Percentiles rank a stretch among this genome's conserved stretches.
These are phyloP conservation scores for Letharia lupina DNA, from an alignment of 495 filamentous ascomycete genomes.

Conservation along the genomic window DNA sequence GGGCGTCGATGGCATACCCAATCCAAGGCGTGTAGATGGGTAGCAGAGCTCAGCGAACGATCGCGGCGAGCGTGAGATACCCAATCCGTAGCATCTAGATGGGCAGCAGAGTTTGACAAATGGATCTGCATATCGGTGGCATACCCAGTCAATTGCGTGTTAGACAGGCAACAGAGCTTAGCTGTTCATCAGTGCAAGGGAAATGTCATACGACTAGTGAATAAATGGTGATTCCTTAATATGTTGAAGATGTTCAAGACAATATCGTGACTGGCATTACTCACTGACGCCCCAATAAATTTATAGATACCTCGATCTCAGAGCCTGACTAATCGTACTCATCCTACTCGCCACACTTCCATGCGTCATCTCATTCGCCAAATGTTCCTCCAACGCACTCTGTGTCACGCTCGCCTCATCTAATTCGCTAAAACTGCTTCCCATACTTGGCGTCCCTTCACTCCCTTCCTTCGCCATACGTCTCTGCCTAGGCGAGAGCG, in stretches of 20 bases:
- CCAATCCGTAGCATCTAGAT: not conserved
- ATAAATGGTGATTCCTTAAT: not conserved
- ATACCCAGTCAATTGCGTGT: not conserved
- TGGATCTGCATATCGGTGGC: not conserved
- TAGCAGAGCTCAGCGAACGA: no score
- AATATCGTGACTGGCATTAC: not conserved
- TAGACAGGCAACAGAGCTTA: not conserved
- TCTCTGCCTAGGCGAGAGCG: conserved; percentile 44
- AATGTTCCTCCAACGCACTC: conserved; percentile 86
- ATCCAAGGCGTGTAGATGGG: no score
- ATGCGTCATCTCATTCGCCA: conserved; percentile 85
- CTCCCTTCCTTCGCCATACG: conserved; percentile 57
- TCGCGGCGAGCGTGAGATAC: not conserved
- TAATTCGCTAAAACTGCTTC: conserved; percentile 93
- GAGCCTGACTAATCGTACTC: conserved; percentile 68
- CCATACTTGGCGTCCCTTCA: conserved; percentile 91
- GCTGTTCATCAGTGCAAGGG: not conserved
- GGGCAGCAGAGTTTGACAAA: not conserved
- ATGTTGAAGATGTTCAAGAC: not conserved
- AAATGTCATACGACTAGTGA: not conserved
- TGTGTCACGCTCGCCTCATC: conserved; percentile 95
- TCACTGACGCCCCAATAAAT: not conserved
- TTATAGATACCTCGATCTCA: conserved; percentile 34
- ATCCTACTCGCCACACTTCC: conserved; percentile 77
- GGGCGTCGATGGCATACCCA: no score